These are phyloP conservation scores for Aspergillus bombycis DNA, from an alignment of 2,329 filamentous ascomycete species.

Conservation along the genomic window DNA sequence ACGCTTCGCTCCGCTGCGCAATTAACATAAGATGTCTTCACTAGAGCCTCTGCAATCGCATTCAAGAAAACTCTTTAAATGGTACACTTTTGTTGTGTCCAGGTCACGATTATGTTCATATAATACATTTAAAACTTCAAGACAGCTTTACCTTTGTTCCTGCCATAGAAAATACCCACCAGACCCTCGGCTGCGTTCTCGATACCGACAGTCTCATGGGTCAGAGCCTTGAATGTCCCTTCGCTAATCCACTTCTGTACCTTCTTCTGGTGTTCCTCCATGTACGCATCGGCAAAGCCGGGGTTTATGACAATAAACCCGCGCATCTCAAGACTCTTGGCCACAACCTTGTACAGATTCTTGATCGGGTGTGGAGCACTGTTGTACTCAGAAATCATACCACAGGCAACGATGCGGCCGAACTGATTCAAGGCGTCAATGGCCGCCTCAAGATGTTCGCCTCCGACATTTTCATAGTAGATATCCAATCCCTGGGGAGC, in stretches of 20 bases:
- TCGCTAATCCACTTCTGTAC: slow-evolving; percentile 76
- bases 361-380: slow-evolving; percentile 66
- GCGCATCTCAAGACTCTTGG: slow-evolving; percentile 67
- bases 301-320: slow-evolving; percentile 75
- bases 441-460: slow-evolving; percentile 72
- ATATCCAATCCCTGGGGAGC: slow-evolving; percentile 80
- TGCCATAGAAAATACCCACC: slow-evolving; percentile 72
- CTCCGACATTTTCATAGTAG: slow-evolving; percentile 81
- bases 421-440: slow-evolving; percentile 65
- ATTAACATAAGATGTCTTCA: too few relatives aligned
- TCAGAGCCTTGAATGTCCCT: slow-evolving; percentile 71
- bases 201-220: slow-evolving; percentile 72
- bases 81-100: background rate
- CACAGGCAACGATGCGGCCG: slow-evolving; percentile 68
- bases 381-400: slow-evolving; percentile 81
- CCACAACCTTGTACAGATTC: slow-evolving; percentile 66
- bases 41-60: background rate
- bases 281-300: slow-evolving; percentile 69
- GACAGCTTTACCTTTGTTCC: slow-evolving; percentile 86
- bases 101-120: background rate
- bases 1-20: too few relatives aligned
- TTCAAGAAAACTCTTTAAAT: background rate
- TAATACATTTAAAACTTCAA: slow-evolving; percentile 61
- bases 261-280: slow-evolving; percentile 72
- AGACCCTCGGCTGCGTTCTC: slow-evolving; percentile 75